Conservation (phyloP, 176 grass and related monocot genomes). For the Melocanna baccifera region DNA sequence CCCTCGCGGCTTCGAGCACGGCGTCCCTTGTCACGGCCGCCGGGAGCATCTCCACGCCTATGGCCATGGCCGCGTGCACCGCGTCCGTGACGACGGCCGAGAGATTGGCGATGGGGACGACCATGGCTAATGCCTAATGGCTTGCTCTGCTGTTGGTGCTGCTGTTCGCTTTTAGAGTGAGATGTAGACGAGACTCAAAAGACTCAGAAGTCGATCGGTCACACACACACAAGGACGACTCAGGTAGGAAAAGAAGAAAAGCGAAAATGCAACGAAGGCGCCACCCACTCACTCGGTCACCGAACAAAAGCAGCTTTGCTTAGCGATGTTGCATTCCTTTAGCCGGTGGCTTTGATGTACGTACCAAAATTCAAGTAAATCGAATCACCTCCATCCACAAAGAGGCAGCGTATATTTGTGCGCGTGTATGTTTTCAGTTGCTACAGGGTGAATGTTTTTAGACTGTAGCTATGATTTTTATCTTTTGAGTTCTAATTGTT, state of each 20-base stretch:
- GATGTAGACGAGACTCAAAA: too few species aligned
- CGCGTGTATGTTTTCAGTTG: too few species aligned
- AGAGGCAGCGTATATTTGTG: too few species aligned
- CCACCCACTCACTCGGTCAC: neutral
- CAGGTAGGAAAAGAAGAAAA: neutral
- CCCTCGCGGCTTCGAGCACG: neutral
- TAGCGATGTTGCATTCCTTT: neutral
- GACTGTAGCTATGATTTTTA: too few species aligned
- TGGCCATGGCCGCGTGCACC: neutral
- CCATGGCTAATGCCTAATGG: neutral
- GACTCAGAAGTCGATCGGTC: too few species aligned
- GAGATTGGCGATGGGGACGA: slow-evolving; percentile 14
- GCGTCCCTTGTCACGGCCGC: neutral
- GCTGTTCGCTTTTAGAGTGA: neutral
- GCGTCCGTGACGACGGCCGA: slow-evolving; percentile 4
- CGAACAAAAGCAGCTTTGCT: slow-evolving; percentile 13
- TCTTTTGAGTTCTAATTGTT: too few species aligned
- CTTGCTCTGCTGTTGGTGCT: neutral
- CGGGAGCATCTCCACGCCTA: slow-evolving; percentile 22
- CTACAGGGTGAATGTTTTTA: too few species aligned
- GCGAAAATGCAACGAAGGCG: neutral
- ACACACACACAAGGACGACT: too few species aligned
- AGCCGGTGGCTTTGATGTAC: neutral
- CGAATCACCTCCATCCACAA: too few species aligned
- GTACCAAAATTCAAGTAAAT: neutral